phyloP scores from a whole-genome alignment of 768 basidiomycete genomes.

The Hypholoma fasciculare region DNA sequence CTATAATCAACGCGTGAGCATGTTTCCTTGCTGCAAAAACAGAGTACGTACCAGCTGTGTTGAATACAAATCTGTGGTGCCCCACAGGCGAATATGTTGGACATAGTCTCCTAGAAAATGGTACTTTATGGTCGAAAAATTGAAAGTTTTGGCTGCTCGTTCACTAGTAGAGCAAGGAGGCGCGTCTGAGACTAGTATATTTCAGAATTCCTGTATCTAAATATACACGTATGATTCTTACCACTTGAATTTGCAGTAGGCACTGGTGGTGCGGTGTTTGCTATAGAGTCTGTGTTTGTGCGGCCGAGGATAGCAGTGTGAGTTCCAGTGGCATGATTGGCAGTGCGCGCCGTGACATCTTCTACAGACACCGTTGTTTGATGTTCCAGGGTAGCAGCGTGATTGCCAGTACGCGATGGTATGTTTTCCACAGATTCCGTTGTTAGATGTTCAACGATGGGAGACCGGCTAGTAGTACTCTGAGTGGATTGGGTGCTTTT shows the following conservation, averaged over 20 bases:
- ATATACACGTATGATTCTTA: not conserved
- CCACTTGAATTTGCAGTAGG: not conserved
- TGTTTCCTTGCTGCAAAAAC: not conserved
- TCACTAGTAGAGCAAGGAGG: not conserved
- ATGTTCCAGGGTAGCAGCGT: too few relatives aligned
- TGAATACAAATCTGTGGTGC: constrained; percentile 38
- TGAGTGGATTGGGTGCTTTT: too few relatives aligned
- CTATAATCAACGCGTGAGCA: constrained; percentile 19
- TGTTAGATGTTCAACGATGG: too few relatives aligned
- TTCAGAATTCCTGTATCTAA: not conserved
- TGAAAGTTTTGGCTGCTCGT: constrained; percentile 20
- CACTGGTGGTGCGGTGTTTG: too few relatives aligned
- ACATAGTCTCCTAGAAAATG: constrained; percentile 40
- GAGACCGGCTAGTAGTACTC: too few relatives aligned
- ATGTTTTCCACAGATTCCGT: too few relatives aligned
- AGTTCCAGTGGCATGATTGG: too few relatives aligned
- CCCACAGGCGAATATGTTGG: constrained; percentile 25
- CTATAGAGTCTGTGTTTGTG: too few relatives aligned
- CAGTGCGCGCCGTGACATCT: too few relatives aligned
- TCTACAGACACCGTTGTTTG: too few relatives aligned
- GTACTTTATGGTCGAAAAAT: constrained; percentile 34
- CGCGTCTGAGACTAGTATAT: not conserved
- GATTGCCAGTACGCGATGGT: too few relatives aligned
- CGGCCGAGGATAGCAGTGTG: too few relatives aligned
- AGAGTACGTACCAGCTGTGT: constrained; percentile 36